A percentile compares a stretch with the other conserved stretches of the same genome.
Conservation (phyloP, 495 filamentous ascomycete species). For the Penicillium malachiteum region DNA sequence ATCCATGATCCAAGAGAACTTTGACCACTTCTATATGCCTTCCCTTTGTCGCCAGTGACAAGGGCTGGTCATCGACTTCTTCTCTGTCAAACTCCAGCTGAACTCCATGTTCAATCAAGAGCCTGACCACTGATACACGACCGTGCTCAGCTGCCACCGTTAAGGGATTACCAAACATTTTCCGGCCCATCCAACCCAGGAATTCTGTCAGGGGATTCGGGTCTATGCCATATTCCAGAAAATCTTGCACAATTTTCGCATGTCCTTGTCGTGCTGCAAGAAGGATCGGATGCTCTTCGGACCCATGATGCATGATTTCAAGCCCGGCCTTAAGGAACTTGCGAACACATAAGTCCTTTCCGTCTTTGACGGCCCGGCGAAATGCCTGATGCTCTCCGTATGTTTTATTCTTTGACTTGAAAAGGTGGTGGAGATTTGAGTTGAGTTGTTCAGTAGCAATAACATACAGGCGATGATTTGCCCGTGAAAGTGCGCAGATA, state of each 20-base stretch:
- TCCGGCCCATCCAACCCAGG: neutral
- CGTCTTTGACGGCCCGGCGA: neutral
- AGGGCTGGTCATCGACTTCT: neutral
- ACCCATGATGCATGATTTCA: neutral
- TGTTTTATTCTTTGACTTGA: neutral
- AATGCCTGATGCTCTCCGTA: neutral
- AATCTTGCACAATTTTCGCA: neutral
- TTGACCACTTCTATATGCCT: constrained; percentile 1
- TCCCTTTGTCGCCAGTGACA: neutral
- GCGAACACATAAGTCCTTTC: constrained; percentile 5
- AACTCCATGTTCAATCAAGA: constrained; percentile 7
- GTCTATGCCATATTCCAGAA: constrained; percentile 1
- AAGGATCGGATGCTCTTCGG: neutral
- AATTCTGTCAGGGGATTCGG: neutral
- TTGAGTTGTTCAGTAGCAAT: neutral
- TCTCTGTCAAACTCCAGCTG: neutral
- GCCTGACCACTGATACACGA: constrained; percentile 2
- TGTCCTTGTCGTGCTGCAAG: constrained; percentile 6
- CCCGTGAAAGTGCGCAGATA: neutral
- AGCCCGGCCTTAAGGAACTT: neutral
- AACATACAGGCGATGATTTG: neutral
- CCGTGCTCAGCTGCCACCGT: neutral
- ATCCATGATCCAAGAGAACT: constrained; percentile 3
- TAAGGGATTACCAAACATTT: constrained; percentile 1
- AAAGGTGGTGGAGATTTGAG: neutral